Base-by-base conservation (phyloP, 139 green algal species). In the Chlorella sp. region DNA sequence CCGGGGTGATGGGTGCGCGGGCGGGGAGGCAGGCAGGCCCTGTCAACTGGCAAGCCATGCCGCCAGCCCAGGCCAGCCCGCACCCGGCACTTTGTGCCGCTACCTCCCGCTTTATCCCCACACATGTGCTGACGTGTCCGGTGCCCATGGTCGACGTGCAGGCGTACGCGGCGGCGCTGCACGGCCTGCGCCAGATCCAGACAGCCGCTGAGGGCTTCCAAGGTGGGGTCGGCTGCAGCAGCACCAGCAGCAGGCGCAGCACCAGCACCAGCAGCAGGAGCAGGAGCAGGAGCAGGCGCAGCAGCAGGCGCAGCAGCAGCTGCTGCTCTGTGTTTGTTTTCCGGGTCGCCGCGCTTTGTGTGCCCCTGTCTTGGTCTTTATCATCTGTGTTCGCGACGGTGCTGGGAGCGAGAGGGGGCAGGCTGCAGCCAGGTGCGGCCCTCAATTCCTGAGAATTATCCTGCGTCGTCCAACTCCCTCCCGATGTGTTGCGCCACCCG, bases 131-230 rank as follows among this genome's bases (percentile, higher is more conserved):
- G n/a, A n/a, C 14, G 71, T 4, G 9, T 39, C 3, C 71, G 2
- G 21, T 28, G 21, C 36, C 83, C 83, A 61, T 68, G 0, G 24
- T 1, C 42, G 9, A n/a, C 66, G 60, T 95, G 57, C 91, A 94
- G 28, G 95, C 94, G n/a, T 91, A 99, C 37, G 88, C 93, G 0
- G 84, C 80, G 32, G 96, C 94, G 11, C 93, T 98, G 37, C 83
- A 85, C 22, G 95, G 95, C 81, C 88, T 98, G 86, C 90, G 95
- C 36, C 73, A 86, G 42, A 78, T 94, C n/a, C 71, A 93, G 69
- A 60, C 88, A 3, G 92, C 93, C 1, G 39, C 89, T 68, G 61
- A 79, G 32, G 80, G 84, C 92, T 96, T 92, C 61, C 68, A 77
- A 32, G 75, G 89, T 85, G 88, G 4, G 76, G 57, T 36, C 68